These are phyloP conservation scores for Wickerhamiella galacta DNA, from an alignment of 805 yeast genomes.

Conservation along the genomic window DNA sequence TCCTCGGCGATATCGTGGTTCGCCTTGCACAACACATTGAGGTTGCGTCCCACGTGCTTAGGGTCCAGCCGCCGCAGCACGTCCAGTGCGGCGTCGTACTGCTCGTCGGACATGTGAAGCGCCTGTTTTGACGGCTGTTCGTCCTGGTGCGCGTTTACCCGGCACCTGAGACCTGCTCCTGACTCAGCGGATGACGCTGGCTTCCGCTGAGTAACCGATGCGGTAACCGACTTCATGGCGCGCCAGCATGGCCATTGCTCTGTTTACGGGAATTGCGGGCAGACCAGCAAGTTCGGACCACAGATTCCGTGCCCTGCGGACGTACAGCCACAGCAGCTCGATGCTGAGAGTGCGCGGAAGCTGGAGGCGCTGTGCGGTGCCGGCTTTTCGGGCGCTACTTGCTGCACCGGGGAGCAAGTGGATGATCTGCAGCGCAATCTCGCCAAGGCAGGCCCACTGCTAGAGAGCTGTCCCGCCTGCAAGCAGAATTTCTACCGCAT, in stretches of 20 bases:
- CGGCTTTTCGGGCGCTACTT: conserved; percentile 35
- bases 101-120: conserved; percentile 25
- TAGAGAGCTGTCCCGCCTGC: conserved; percentile 92
- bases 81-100: conserved; percentile 64
- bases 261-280: conserved; percentile 44
- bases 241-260: conserved; percentile 17
- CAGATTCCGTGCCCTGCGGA: conserved; percentile 64
- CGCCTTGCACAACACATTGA: conserved; percentile 31
- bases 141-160: no score
- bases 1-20: conserved; percentile 72
- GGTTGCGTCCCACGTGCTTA: conserved; percentile 31
- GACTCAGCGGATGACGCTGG: not conserved
- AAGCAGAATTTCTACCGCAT: conserved; percentile 65
- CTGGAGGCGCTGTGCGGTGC: conserved; percentile 56
- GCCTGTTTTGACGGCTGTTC: no score
- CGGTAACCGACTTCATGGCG: not conserved
- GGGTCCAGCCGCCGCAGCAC: conserved; percentile 64
- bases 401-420: conserved; percentile 55
- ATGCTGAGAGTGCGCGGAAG: conserved; percentile 27
- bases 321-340: conserved; percentile 32
- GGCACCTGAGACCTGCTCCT: not conserved
- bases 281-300: conserved; percentile 58
- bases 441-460: conserved; percentile 60
- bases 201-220: no score
- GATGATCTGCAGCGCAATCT: conserved; percentile 37